Conservation (phyloP, 2,329 filamentous ascomycete species). For the Nigrospora oryzae region DNA sequence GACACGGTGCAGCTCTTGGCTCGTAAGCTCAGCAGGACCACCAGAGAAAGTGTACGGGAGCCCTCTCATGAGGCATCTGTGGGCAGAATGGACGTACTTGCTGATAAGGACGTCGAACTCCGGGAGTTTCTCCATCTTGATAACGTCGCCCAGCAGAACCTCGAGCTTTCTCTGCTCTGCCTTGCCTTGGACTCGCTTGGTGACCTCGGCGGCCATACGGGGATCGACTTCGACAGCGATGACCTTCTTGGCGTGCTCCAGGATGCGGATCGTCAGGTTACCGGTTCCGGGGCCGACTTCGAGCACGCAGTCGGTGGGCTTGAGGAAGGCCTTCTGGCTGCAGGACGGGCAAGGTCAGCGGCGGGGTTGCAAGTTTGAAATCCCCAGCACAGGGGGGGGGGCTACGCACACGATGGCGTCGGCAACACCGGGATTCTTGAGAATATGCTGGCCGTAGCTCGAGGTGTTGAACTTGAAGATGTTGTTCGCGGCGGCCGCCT, state of each 20-base stretch:
- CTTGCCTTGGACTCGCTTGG: constrained; percentile 86
- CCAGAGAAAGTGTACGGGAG: too few relatives aligned
- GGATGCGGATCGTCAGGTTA: constrained; percentile 79
- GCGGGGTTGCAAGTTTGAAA: too few relatives aligned
- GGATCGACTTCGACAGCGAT: constrained; percentile 91
- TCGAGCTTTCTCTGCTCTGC: constrained; percentile 78
- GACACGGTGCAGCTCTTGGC: too few relatives aligned
- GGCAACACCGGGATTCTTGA: constrained; percentile 84
- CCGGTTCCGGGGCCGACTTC: constrained; percentile 77
- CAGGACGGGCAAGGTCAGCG: too few relatives aligned
- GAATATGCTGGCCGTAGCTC: constrained; percentile 79
- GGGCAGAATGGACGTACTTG: constrained; percentile 17
- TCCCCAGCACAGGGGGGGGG: too few relatives aligned
- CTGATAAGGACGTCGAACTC: constrained; percentile 74
- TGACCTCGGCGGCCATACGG: constrained; percentile 91
- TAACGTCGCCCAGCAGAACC: constrained; percentile 72
- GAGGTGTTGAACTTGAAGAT: constrained; percentile 95
- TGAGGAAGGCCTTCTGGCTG: constrained; percentile 70
- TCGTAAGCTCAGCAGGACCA: too few relatives aligned
- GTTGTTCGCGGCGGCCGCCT: constrained; percentile 50
- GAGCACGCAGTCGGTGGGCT: constrained; percentile 82
- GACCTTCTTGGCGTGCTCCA: constrained; percentile 74
- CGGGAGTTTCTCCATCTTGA: constrained; percentile 60
- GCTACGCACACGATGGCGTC: constrained; percentile 40
- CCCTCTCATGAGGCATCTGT: too few relatives aligned